Conservation (phyloP, 805 yeast species). For the Candida nonsorbophila region DNA sequence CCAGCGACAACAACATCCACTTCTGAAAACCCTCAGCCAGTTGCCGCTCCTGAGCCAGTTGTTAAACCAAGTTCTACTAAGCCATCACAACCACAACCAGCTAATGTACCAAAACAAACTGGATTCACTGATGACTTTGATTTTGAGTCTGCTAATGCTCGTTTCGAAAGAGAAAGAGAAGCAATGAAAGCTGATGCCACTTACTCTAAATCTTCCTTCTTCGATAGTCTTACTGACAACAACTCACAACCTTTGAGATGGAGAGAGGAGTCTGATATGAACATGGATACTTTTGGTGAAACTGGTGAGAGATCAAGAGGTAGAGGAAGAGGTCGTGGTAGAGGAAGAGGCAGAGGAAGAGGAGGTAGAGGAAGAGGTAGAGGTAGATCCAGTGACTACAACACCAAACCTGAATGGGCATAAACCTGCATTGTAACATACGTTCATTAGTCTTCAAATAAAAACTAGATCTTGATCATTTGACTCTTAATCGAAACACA, state of each 20-base stretch:
- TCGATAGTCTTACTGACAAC: constrained; percentile 78
- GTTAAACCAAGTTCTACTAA: constrained; percentile 9
- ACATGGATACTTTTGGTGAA: constrained; percentile 83
- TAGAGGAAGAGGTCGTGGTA: constrained; percentile 15
- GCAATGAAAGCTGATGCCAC: constrained; percentile 27
- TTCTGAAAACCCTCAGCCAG: constrained; percentile 3
- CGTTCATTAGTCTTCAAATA: neutral
- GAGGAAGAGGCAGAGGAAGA: constrained; percentile 14
- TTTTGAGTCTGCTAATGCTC: constrained; percentile 69
- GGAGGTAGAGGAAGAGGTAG: constrained; percentile 16
- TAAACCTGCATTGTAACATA: constrained; percentile 4
- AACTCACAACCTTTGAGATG: constrained; percentile 54
- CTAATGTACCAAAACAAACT: constrained; percentile 12
- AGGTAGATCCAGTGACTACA: constrained; percentile 11
- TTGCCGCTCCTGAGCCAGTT: constrained; percentile 8
- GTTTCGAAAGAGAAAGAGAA: constrained; percentile 50
- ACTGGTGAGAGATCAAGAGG: constrained; percentile 47
- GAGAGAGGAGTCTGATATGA: constrained; percentile 66
- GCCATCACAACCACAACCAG: constrained; percentile 7
- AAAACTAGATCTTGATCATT: no score
- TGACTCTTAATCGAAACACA: no score
- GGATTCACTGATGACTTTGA: constrained; percentile 53
- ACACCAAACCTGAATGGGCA: constrained; percentile 28
- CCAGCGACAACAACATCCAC: constrained; percentile 6
- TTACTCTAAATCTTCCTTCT: constrained; percentile 85